A percentile compares a stretch with the other conserved stretches of the same genome.
phyloP scores from a whole-genome alignment of 1,284 basidiomycete species.

The Ganoderma lucidum region DNA sequence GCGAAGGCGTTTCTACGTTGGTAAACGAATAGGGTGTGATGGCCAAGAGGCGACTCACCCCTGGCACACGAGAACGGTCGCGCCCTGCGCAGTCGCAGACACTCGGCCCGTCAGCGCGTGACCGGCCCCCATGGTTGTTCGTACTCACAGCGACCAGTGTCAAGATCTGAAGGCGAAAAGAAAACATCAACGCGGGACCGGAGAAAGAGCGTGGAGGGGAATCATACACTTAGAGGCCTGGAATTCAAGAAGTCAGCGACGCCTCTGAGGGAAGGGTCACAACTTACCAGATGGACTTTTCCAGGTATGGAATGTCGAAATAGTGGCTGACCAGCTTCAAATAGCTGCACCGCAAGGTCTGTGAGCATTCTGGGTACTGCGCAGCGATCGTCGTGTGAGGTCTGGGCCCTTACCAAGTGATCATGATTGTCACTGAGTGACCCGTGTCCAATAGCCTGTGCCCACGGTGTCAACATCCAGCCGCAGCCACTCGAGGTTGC shows the following conservation, averaged over 20 bases:
- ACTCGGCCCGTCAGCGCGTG: not conserved
- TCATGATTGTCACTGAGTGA: not conserved
- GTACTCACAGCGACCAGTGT: not conserved
- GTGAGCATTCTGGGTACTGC: not conserved
- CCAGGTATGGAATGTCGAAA: not conserved
- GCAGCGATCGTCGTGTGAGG: not conserved
- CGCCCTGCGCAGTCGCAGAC: not conserved
- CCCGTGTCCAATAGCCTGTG: not conserved
- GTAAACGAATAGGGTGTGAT: not conserved
- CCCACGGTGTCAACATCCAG: not conserved
- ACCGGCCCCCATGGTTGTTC: not conserved
- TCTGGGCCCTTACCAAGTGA: not conserved
- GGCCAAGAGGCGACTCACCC: not conserved
- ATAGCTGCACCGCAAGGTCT: not conserved
- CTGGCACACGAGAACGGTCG: slow-evolving; percentile 1
- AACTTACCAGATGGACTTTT: not conserved
- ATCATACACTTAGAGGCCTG: not conserved
- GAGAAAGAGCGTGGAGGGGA: not conserved
- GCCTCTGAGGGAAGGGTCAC: too few species aligned
- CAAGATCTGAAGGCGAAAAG: not conserved
- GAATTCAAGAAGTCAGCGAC: not conserved
- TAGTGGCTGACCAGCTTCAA: slow-evolving; percentile 1
- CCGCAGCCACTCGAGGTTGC: not conserved
- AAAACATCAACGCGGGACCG: not conserved
- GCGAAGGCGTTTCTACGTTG: not conserved